phyloP scores from a whole-genome alignment of 768 basidiomycete genomes.

The Amanita phalloides region DNA sequence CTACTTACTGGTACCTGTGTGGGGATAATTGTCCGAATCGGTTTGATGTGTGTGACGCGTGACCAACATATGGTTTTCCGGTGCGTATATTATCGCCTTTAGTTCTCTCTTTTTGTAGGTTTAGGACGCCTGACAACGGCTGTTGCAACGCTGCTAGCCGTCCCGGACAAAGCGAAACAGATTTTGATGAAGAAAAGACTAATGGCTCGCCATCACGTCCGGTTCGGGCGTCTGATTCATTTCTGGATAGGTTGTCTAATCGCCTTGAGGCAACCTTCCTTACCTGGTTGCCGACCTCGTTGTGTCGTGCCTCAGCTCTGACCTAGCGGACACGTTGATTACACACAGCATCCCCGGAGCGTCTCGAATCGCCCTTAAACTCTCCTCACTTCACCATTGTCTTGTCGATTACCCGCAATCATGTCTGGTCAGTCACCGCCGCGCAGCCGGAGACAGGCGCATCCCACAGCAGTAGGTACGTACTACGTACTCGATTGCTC shows the following conservation, averaged over 20 bases:
- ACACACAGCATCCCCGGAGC: conserved; percentile 22
- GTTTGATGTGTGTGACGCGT: too few species aligned
- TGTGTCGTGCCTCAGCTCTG: conserved; percentile 30
- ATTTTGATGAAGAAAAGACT: neutral
- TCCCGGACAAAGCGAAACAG: neutral
- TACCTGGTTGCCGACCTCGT: conserved; percentile 49
- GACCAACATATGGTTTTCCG: neutral
- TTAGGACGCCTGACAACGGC: neutral
- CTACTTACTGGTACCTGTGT: neutral
- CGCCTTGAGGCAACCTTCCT: conserved; percentile 38
- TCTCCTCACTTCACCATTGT: conserved; percentile 11
- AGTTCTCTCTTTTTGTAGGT: neutral
- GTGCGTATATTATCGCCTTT: neutral
- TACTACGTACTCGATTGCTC: conserved; percentile 6
- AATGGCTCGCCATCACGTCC: neutral
- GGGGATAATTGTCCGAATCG: too few species aligned
- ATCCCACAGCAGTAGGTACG: conserved; percentile 38
- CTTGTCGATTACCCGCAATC: conserved; percentile 18
- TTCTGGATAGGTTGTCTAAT: conserved; percentile 3
- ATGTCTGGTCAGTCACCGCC: conserved; percentile 38
- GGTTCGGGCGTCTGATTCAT: conserved; percentile 6
- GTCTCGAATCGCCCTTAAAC: conserved; percentile 24
- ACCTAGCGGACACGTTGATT: conserved; percentile 51
- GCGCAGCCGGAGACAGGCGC: conserved; percentile 44
- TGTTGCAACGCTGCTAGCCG: neutral